Conservation (phyloP, 1,284 basidiomycete species). For the Acaromyces ingoldii region DNA sequence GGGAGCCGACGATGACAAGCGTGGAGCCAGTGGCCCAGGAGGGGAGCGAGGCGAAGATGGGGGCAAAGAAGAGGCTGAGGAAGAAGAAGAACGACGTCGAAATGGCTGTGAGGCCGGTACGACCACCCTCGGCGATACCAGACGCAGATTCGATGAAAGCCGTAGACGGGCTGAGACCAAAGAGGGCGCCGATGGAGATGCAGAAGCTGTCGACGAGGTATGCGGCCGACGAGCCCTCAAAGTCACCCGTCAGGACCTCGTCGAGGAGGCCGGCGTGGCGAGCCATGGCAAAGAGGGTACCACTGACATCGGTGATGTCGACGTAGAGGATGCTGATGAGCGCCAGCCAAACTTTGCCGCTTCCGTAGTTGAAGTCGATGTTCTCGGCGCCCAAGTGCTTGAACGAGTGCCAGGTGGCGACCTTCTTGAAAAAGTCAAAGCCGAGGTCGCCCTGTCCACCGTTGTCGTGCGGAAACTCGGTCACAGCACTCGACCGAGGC, state of each 20-base stretch:
- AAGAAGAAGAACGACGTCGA: slow-evolving; percentile 74
- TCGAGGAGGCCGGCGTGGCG: slow-evolving; percentile 84
- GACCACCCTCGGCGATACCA: slow-evolving; percentile 68
- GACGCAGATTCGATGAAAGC: slow-evolving; percentile 74
- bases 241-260: slow-evolving; percentile 71
- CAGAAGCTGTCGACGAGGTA: slow-evolving; percentile 66
- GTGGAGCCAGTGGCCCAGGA: slow-evolving; percentile 83
- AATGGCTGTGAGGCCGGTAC: slow-evolving; percentile 77
- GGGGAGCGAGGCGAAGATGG: slow-evolving; percentile 81
- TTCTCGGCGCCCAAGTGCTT: slow-evolving; percentile 56
- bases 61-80: slow-evolving; percentile 67
- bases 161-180: slow-evolving; percentile 81
- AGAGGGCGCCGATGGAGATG: slow-evolving; percentile 73
- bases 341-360: slow-evolving; percentile 78
- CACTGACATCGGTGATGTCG: slow-evolving; percentile 59
- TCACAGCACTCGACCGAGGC: slow-evolving; percentile 74
- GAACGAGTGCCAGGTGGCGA: slow-evolving; percentile 63
- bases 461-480: slow-evolving; percentile 71
- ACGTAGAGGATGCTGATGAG: slow-evolving; percentile 78
- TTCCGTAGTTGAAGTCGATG: slow-evolving; percentile 59
- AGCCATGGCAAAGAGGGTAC: slow-evolving; percentile 84
- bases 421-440: slow-evolving; percentile 81
- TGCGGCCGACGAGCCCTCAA: slow-evolving; percentile 77
- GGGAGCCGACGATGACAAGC: slow-evolving; percentile 75
- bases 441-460: slow-evolving; percentile 61